Evolutionary conservation across 495 filamentous ascomycete species (phyloP), one percentile per base, ranked within the genome.

Genomic region (Talaromyces wortmannii): DNA sequence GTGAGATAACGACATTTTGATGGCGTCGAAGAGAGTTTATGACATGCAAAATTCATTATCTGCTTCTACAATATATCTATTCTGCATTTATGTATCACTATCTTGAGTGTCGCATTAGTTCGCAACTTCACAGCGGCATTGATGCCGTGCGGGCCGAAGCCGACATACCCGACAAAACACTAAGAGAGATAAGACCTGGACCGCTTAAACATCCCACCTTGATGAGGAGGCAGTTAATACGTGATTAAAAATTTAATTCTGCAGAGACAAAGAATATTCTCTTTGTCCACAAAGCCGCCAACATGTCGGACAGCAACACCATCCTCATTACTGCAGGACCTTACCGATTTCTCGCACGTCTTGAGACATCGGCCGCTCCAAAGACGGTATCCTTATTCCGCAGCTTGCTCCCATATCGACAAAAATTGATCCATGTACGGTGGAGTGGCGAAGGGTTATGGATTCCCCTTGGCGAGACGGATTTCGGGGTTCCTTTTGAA

Each of bases 381-480:
- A 62, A 60, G 54, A 66, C 61, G 8, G 57, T 60, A 40, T 44
- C 56, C 4, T 53, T 64, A 29, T 66, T 66, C 50, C 59, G 52
- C 18, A 40, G 48, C 5, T 55, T 66, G 8, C 59, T 66, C 17
- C 63, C 63, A 17, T 66, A 66, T 30, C 58, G 42, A 7, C 63
- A 66, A 31, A 61, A 63, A 29, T 50, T 64, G 11, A 66, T 66
- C 43, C 63, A 66, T 56, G 61, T 64, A 3, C 63, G 63, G 31
- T 64, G 63, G 63, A 61, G 59, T 10, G 63, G 63, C 13, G 61
- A 66, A 47, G 61, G 44, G 3, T 51, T 66, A 53, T 66, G 61
- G 63, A 63, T 66, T 50, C 63, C 63, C 13, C 45, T 66, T 17
- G 61, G 63, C 6, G 59, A 66, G 32, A 62, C 59, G 5, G 36